Conservation (phyloP, 805 yeast genomes). For the Myxozyma neotropica region DNA sequence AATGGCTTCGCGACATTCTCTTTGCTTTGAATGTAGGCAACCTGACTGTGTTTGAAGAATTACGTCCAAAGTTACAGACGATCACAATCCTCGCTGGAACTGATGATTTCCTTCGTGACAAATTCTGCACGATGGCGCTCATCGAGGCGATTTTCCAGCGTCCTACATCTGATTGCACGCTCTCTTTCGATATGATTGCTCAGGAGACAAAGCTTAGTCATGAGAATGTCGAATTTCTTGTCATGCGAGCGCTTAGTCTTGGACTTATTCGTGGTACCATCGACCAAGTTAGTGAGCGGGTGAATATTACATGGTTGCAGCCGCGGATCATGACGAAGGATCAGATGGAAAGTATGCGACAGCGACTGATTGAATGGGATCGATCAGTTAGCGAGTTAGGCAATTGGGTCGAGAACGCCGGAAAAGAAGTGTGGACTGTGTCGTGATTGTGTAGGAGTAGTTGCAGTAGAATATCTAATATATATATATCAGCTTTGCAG, state of each 20-base stretch:
- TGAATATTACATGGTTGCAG: conserved; percentile 91
- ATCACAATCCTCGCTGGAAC: conserved; percentile 61
- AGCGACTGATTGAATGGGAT: conserved; percentile 78
- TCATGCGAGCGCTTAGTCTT: conserved; percentile 86
- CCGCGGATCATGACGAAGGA: conserved; percentile 85
- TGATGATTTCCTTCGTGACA: conserved; percentile 75
- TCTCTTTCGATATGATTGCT: conserved; percentile 74
- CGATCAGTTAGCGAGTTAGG: conserved; percentile 67
- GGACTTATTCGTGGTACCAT: conserved; percentile 85
- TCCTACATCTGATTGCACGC: conserved; percentile 71
- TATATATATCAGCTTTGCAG: neutral
- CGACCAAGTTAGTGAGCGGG: conserved; percentile 78
- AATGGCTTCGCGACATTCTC: conserved; percentile 74
- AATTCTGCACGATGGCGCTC: conserved; percentile 88
- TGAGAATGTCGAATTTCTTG: conserved; percentile 83
- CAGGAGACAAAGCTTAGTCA: conserved; percentile 63
- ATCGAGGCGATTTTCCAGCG: conserved; percentile 81
- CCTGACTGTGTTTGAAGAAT: conserved; percentile 61
- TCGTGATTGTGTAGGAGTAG: neutral
- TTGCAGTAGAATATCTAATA: neutral
- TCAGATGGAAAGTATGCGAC: conserved; percentile 77
- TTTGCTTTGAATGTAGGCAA: conserved; percentile 77
- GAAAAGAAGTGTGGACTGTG: conserved; percentile 49
- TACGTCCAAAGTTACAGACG: conserved; percentile 47
- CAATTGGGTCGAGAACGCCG: conserved; percentile 59